Percentiles rank a stretch among this genome's conserved stretches.
phyloP scores from a whole-genome alignment of 345 rosid species.

The Brassica rapa region DNA sequence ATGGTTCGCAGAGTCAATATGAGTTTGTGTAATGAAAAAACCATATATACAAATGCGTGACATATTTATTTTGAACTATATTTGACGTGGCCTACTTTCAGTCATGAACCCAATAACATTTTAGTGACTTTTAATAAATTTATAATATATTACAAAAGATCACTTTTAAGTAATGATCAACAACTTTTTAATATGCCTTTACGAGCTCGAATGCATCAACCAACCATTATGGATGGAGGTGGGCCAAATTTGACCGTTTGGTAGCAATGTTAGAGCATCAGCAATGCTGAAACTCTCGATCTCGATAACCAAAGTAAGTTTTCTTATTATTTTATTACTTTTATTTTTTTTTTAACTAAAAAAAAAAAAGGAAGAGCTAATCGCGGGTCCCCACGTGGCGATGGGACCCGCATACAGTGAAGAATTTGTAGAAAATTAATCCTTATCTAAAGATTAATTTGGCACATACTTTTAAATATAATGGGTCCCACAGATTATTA shows the following conservation, averaged over 20 bases:
- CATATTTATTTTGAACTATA: conserved; percentile 13
- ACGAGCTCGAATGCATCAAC: conserved; percentile 28
- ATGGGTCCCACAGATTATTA: too few species aligned
- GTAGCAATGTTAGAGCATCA: conserved; percentile 19
- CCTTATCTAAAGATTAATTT: too few species aligned
- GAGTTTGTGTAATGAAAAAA: not conserved
- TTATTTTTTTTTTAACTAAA: too few species aligned
- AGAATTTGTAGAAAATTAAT: too few species aligned
- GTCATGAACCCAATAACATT: conserved; percentile 35
- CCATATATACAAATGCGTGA: conserved; percentile 17
- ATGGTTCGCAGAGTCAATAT: too few species aligned
- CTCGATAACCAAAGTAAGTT: too few species aligned
- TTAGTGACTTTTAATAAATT: not conserved
- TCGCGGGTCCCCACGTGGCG: too few species aligned
- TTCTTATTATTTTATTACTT: too few species aligned
- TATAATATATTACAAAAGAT: conserved; percentile 3
- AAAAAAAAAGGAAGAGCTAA: too few species aligned
- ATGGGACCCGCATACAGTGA: too few species aligned
- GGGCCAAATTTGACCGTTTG: conserved; percentile 45
- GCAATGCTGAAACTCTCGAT: too few species aligned
- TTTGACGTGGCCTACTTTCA: conserved; percentile 16
- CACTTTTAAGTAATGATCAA: conserved; percentile 39
- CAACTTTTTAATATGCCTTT: conserved; percentile 31
- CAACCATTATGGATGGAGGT: conserved; percentile 27
- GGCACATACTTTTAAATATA: too few species aligned